Evolutionary conservation across 306 rosid genomes (phyloP), one percentile per base, ranked within the genome.

Genomic region (cucumber (Cucumis sativus)): DNA sequence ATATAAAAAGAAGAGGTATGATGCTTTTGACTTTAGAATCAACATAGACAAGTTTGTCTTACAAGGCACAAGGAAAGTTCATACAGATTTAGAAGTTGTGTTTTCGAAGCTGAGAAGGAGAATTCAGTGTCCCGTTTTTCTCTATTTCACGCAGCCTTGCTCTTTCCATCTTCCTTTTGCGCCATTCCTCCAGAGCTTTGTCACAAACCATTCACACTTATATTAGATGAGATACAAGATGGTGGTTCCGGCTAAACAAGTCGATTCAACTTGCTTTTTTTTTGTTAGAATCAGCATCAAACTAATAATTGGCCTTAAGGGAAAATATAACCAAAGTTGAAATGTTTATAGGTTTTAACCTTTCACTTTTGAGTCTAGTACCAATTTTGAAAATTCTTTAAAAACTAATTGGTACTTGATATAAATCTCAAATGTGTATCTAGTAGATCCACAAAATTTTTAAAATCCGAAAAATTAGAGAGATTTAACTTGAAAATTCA

Each of bases 161-260:
- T 66, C 99, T 85, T 78, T 92, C 99, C 90, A 95, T 95, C 90
- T 95, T 95, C 84, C 99, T 79, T 82, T 89, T 92, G 57, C 99
- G 90, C 99, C 99, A 95, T 83, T 95, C 99, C 84, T 91, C 99
- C 81, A 95, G 79, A 84, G 99, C 99, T 95, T 91, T 59, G 17
- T 81, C 80, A 76, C 68, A 83, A 47, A 23, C 51, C 55, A 78
- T 78, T 21, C 79, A 85, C 55, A 76, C 25, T 71, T 16, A 43
- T 68, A 68, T 67, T 45, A 63, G 73, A 21, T 73, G 2, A 35
- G 16, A 16, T 7, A 4, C n/a, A 1, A 4, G 40, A 64, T 2
- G 25, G 6, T 17, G 47, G 47, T 35, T 9, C 23, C 3, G 7
- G 21, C 16, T 64, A 64, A 64, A 5, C 47, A 15, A 2, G 45